Base-by-base conservation (phyloP, 495 filamentous ascomycete species). In the Hyaloscypha variabilis region DNA sequence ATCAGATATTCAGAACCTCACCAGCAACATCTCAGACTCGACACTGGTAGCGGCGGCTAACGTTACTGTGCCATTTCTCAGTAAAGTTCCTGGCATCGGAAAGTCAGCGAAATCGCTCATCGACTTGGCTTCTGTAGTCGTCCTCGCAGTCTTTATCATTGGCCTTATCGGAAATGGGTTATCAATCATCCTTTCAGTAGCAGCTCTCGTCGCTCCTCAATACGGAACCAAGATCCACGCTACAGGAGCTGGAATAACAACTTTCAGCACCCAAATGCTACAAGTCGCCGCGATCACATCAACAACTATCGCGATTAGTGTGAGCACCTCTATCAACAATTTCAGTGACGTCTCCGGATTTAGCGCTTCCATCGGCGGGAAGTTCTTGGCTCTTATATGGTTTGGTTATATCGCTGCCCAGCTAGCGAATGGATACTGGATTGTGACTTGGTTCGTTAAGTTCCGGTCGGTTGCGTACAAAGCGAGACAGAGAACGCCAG, bases 381-480 rank as follows among this genome's bases (percentile, higher is more conserved):
- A 64, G 36, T 64, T 58, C 53, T 58, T 64, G 53, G 52, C 31
- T 46, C 39, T 64, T 31, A 64, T 64, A 21, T 64, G 62, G 62
- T 30, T 24, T 19, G 62, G 23, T 3, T 64, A 58, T 50, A 51
- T 64, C 11, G n/a, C 62, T 14, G 62, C 62, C 26, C 62, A 64
- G 14, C 36, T 64, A 6, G 53, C 62, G 31, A 64, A 64, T 21
- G 30, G 29, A 31, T 64, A 64, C 30, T 64, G 62, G 62, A 21
- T 58, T 21, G n/a, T 21, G 14, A 46, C 42, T 3, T 64, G 62
- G 62, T 64, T 64, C 28, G 53, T 64, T 19, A 50, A 64, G 29
- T 64, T 29, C 28, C 17, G 62, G 21, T 26, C 29, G 19, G 36
- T 49, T 19, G n/a, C 52, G n/a, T 58, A 30, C 26, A 64, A 64